Evolutionary conservation across 2,329 filamentous ascomycete species (phyloP).

Genomic region (Leptosphaerulina australis): DNA sequence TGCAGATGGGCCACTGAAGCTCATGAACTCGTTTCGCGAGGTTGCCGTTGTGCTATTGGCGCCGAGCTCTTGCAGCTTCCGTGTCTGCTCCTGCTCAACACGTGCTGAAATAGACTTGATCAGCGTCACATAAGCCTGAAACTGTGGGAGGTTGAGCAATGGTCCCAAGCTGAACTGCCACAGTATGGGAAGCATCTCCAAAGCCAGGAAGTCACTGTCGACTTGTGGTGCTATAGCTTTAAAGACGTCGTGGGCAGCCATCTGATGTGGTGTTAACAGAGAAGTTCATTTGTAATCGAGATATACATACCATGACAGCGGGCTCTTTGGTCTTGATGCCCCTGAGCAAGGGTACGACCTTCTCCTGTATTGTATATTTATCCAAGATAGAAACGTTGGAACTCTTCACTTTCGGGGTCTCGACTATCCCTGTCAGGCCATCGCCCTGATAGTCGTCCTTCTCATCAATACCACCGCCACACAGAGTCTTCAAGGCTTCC

Average conservation of each 20-base stretch:
- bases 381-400: conserved; percentile 81
- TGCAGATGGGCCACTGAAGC: conserved; percentile 62
- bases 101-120: conserved; percentile 79
- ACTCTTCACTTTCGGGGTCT: conserved; percentile 63
- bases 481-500: conserved; percentile 87
- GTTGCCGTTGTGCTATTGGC: conserved; percentile 62
- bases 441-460: conserved; percentile 58
- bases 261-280: conserved; percentile 45
- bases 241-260: conserved; percentile 85
- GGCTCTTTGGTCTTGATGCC: conserved; percentile 98
- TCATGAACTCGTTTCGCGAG: conserved; percentile 70
- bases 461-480: conserved; percentile 69
- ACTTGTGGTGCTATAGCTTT: conserved; percentile 80
- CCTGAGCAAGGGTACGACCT: conserved; percentile 87
- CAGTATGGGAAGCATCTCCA: conserved; percentile 86
- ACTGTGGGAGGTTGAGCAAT: conserved; percentile 81
- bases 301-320: conserved; percentile 74
- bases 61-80: conserved; percentile 84
- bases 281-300: neutral
- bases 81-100: conserved; percentile 87
- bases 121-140: conserved; percentile 85
- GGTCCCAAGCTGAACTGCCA: conserved; percentile 94
- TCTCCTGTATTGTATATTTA: conserved; percentile 98
- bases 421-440: conserved; percentile 73
- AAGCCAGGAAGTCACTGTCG: conserved; percentile 88